A percentile compares a stretch with the other conserved stretches of the same genome.
Evolutionary conservation across 2,329 filamentous ascomycete species (phyloP).

Genomic region (Diaporthe longicolla): DNA sequence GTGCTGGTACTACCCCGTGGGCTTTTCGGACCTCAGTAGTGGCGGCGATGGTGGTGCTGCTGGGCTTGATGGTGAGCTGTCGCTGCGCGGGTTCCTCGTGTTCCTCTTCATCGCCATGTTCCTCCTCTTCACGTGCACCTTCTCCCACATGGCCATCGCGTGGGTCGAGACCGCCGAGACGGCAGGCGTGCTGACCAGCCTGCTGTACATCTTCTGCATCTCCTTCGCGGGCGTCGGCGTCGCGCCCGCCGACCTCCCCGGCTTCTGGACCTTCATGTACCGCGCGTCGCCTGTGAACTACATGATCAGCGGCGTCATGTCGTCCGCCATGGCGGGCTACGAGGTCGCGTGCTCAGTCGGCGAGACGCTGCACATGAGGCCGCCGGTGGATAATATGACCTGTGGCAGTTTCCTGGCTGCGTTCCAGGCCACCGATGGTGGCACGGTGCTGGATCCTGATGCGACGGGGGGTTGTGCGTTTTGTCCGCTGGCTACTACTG

Average conservation of each 20-base stretch:
- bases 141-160: constrained; percentile 37
- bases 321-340: background rate
- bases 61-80: constrained; percentile 71
- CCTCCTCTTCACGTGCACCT: constrained; percentile 51
- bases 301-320: constrained; percentile 72
- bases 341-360: constrained; percentile 6
- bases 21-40: constrained; percentile 54
- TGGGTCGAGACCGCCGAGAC: constrained; percentile 24
- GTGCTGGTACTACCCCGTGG: constrained; percentile 47
- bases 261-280: constrained; percentile 82
- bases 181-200: constrained; percentile 2
- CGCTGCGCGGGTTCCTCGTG: constrained; percentile 67
- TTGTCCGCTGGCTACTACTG: constrained; percentile 5
- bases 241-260: constrained; percentile 64
- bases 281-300: constrained; percentile 78
- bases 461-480: background rate
- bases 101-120: constrained; percentile 54
- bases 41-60: constrained; percentile 60
- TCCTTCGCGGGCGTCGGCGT: background rate
- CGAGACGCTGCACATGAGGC: background rate
- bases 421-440: background rate
- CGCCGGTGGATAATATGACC: background rate
- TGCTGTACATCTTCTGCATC: constrained; percentile 54
- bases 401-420: background rate
- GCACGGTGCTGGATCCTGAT: background rate